Percentiles rank a stretch among this genome's conserved stretches.
phyloP scores from a whole-genome alignment of 352 stramenopile genomes.

The Aphanomyces euteiches region DNA sequence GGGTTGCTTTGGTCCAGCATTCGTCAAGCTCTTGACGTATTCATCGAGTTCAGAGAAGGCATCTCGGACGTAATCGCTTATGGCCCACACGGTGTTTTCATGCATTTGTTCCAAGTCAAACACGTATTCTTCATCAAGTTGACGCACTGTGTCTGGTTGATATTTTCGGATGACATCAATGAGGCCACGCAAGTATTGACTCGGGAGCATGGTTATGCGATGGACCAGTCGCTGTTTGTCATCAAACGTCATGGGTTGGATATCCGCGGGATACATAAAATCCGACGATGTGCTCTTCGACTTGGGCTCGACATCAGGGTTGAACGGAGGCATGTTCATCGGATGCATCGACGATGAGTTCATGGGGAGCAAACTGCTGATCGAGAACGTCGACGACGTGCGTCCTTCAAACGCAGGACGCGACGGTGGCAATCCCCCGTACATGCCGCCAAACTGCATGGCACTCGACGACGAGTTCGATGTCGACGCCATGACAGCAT shows the following conservation, averaged over 20 bases:
- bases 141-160: slow-evolving; percentile 76
- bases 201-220: slow-evolving; percentile 82
- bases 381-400: slow-evolving; percentile 70
- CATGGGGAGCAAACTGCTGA: slow-evolving; percentile 58
- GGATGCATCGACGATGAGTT: slow-evolving; percentile 19
- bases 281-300: slow-evolving; percentile 35
- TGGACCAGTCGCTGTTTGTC: slow-evolving; percentile 82
- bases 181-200: slow-evolving; percentile 74
- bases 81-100: slow-evolving; percentile 85
- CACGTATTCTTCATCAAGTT: slow-evolving; percentile 84
- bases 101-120: slow-evolving; percentile 86
- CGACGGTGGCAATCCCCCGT: slow-evolving; percentile 56
- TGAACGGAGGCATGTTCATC: slow-evolving; percentile 30
- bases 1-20: slow-evolving; percentile 7
- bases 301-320: slow-evolving; percentile 15
- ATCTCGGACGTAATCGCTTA: slow-evolving; percentile 83
- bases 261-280: slow-evolving; percentile 82
- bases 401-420: slow-evolving; percentile 67
- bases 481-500: not conserved
- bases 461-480: not conserved
- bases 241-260: slow-evolving; percentile 79
- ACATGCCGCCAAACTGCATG: slow-evolving; percentile 21
- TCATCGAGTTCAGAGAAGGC: slow-evolving; percentile 81
- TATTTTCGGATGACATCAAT: slow-evolving; percentile 89
- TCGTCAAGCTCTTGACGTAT: slow-evolving; percentile 49